Conservation (phyloP, 345 rosid species). For the Turnera subulata region DNA sequence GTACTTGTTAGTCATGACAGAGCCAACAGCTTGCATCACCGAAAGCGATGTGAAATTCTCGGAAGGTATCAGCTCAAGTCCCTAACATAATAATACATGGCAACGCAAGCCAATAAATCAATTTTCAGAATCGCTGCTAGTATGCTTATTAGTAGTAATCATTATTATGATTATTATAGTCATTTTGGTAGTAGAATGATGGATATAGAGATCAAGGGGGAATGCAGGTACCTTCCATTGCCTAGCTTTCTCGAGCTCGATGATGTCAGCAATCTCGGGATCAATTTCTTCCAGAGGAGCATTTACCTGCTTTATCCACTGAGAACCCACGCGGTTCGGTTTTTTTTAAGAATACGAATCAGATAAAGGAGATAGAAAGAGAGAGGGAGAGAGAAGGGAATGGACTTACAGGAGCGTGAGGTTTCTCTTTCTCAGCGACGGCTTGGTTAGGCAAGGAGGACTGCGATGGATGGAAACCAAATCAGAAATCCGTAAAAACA, state of each 20-base stretch:
- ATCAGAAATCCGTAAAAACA: not conserved
- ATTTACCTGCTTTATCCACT: conserved; percentile 91
- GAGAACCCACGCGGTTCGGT: not conserved
- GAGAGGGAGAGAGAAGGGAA: not conserved
- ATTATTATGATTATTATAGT: too few relatives aligned
- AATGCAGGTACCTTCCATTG: conserved; percentile 77
- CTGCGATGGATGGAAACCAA: conserved; percentile 33
- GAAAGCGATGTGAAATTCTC: conserved; percentile 94
- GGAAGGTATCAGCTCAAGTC: conserved; percentile 88
- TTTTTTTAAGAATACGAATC: not conserved
- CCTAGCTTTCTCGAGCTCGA: conserved; percentile 96
- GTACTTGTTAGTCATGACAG: conserved; percentile 94
- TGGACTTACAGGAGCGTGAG: conserved; percentile 57
- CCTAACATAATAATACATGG: conserved; percentile 32
- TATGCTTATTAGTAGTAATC: too few relatives aligned
- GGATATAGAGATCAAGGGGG: too few relatives aligned
- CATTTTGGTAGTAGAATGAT: too few relatives aligned
- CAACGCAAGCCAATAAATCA: too few relatives aligned
- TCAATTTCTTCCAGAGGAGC: conserved; percentile 73
- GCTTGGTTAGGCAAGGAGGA: conserved; percentile 57
- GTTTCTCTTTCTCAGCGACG: conserved; percentile 42
- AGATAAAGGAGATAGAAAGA: not conserved
- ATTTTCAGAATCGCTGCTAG: too few relatives aligned
- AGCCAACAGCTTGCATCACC: conserved; percentile 97
- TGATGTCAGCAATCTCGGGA: conserved; percentile 85